These are phyloP conservation scores for Gloeopeniophorella convolvens DNA, from an alignment of 768 basidiomycete species.

Conservation along the genomic window DNA sequence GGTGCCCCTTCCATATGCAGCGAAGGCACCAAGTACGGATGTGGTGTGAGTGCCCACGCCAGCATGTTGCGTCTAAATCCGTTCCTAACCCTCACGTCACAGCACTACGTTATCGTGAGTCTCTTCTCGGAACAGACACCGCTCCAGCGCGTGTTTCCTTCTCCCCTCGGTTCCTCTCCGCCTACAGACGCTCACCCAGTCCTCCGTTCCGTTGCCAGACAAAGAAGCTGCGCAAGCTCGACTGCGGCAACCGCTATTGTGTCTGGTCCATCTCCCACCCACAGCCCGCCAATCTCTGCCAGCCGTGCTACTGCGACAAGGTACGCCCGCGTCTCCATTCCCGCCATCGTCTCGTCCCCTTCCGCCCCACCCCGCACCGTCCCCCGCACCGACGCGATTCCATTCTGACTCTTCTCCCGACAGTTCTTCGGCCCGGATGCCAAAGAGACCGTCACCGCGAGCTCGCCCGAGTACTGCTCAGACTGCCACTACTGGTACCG, in stretches of 20 bases:
- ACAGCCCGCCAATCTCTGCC: constrained; percentile 28
- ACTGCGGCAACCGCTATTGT: constrained; percentile 46
- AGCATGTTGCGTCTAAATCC: constrained; percentile 22
- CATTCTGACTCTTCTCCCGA: constrained; percentile 9
- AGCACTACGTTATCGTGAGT: constrained; percentile 69
- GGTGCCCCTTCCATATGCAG: constrained; percentile 34
- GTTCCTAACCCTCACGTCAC: constrained; percentile 15
- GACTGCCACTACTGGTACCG: constrained; percentile 29
- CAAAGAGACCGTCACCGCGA: constrained; percentile 50
- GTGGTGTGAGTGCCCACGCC: constrained; percentile 40
- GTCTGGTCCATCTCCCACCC: constrained; percentile 35
- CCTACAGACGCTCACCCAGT: constrained; percentile 8
- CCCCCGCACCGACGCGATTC: constrained; percentile 8
- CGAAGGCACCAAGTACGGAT: constrained; percentile 69
- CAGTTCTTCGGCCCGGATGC: constrained; percentile 70
- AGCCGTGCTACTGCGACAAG: constrained; percentile 38
- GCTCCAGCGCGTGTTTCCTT: constrained; percentile 5
- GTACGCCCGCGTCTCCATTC: constrained; percentile 26
- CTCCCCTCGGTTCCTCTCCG: constrained; percentile 5
- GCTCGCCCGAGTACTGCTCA: constrained; percentile 37
- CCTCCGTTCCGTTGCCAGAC: constrained; percentile 34
- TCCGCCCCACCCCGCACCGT: background rate
- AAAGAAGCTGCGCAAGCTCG: constrained; percentile 42
- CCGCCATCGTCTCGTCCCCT: too few relatives aligned
- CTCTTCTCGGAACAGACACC: constrained; percentile 8